Evolutionary conservation across 306 rosid species (phyloP).

Genomic region (Prunus dulcis): DNA sequence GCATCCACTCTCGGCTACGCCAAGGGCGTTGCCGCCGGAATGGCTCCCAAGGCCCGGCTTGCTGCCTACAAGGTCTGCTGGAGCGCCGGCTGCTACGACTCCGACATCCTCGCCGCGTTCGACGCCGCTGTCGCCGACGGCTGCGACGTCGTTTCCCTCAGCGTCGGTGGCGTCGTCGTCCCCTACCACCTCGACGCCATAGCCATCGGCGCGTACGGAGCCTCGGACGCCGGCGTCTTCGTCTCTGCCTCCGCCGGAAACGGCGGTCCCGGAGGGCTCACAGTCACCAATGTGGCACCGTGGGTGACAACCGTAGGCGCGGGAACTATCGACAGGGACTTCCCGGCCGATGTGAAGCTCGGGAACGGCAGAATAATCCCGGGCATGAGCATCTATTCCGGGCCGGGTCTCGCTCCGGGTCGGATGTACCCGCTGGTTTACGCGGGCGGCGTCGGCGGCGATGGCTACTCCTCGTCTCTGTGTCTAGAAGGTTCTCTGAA

Average conservation of each 20-base stretch:
- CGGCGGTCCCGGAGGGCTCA: slow-evolving; percentile 85
- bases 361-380: slow-evolving; percentile 57
- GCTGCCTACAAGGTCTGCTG: slow-evolving; percentile 86
- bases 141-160: slow-evolving; percentile 70
- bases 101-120: slow-evolving; percentile 85
- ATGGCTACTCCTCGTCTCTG: slow-evolving; percentile 77
- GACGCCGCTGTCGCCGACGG: slow-evolving; percentile 80
- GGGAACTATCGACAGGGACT: slow-evolving; percentile 85
- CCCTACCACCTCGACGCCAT: slow-evolving; percentile 79
- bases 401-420: slow-evolving; percentile 70
- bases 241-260: slow-evolving; percentile 87
- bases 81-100: slow-evolving; percentile 72
- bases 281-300: slow-evolving; percentile 80
- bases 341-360: slow-evolving; percentile 79
- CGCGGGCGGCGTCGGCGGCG: slow-evolving; percentile 60
- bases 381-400: slow-evolving; percentile 68
- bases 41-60: slow-evolving; percentile 88
- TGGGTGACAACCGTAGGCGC: slow-evolving; percentile 95
- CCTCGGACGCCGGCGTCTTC: slow-evolving; percentile 55
- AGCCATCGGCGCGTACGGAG: slow-evolving; percentile 69
- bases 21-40: slow-evolving; percentile 71
- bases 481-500: slow-evolving; percentile 79
- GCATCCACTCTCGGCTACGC: slow-evolving; percentile 82
- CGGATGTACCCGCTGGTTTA: slow-evolving; percentile 69
- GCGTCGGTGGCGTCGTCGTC: slow-evolving; percentile 91